phyloP scores from a whole-genome alignment of 345 rosid species.

The Alliaria petiolata region DNA sequence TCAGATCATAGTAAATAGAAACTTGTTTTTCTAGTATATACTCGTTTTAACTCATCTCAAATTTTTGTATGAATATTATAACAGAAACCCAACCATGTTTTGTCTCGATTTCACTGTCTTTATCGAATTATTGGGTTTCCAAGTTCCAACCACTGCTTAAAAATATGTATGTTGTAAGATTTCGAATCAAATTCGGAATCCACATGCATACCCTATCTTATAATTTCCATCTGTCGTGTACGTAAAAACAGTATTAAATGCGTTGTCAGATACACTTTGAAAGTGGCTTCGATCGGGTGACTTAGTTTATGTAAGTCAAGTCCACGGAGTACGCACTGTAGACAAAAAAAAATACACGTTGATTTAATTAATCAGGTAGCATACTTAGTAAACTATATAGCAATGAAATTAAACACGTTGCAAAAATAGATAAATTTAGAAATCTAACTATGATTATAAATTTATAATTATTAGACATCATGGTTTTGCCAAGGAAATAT shows the following conservation, averaged over 20 bases:
- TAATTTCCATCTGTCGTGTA: background rate
- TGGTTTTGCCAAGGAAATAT: background rate
- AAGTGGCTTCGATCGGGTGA: background rate
- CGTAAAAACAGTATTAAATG: background rate
- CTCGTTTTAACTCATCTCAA: no score
- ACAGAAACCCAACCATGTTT: background rate
- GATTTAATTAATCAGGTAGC: background rate
- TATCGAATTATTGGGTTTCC: background rate
- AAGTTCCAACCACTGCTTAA: background rate
- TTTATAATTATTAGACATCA: background rate
- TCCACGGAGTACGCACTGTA: background rate
- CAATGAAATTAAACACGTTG: background rate
- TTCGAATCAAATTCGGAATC: background rate
- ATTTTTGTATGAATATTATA: background rate
- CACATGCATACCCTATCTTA: background rate
- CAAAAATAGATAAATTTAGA: background rate
- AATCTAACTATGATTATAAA: background rate
- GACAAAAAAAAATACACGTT: background rate
- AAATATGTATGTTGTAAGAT: background rate
- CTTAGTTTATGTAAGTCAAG: background rate
- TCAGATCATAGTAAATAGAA: no score
- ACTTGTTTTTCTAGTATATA: no score
- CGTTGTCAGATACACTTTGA: background rate
- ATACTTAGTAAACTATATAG: background rate
- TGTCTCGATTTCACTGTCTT: background rate